Conservation (phyloP, 1,284 basidiomycete species). For the Serendipita sp. region DNA sequence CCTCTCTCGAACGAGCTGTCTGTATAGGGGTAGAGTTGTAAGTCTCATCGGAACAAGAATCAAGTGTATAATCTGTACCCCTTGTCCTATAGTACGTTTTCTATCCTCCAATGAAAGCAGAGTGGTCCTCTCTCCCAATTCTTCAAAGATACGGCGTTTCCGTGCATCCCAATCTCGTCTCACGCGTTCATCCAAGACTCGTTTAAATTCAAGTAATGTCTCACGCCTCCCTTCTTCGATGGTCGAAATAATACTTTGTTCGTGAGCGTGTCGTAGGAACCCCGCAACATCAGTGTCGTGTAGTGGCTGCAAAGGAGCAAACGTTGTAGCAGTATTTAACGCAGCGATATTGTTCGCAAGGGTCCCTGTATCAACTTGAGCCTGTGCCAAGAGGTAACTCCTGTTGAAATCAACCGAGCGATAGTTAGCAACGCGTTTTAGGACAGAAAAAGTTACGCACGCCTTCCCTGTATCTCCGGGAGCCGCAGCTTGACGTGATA, state of each 20-base stretch:
- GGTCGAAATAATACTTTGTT: slow-evolving; percentile 85
- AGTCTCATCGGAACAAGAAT: not conserved
- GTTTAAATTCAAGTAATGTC: slow-evolving; percentile 77
- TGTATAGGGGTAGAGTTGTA: slow-evolving; percentile 3
- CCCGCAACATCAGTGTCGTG: slow-evolving; percentile 84
- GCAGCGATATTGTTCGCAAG: slow-evolving; percentile 68
- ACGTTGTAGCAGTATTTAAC: slow-evolving; percentile 71
- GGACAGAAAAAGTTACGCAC: slow-evolving; percentile 32
- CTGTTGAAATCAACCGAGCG: slow-evolving; percentile 24
- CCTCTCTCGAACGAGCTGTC: slow-evolving; percentile 7
- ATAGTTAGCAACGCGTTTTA: not conserved
- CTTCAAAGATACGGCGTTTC: slow-evolving; percentile 81
- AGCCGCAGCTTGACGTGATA: slow-evolving; percentile 50
- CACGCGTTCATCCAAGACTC: slow-evolving; percentile 60
- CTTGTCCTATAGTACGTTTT: slow-evolving; percentile 13
- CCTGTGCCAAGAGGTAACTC: slow-evolving; percentile 77
- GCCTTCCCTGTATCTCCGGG: slow-evolving; percentile 56
- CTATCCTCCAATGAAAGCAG: slow-evolving; percentile 11
- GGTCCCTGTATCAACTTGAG: slow-evolving; percentile 74
- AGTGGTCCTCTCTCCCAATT: slow-evolving; percentile 53
- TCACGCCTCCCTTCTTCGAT: slow-evolving; percentile 82
- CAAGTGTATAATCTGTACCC: slow-evolving; percentile 9
- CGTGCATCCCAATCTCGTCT: slow-evolving; percentile 79
- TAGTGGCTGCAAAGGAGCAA: slow-evolving; percentile 76
- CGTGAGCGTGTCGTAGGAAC: slow-evolving; percentile 80